Percentiles rank a stretch among this genome's conserved stretches.
Conservation (phyloP, 2,329 filamentous ascomycete genomes). For the Phymatotrichopsis omnivora region DNA sequence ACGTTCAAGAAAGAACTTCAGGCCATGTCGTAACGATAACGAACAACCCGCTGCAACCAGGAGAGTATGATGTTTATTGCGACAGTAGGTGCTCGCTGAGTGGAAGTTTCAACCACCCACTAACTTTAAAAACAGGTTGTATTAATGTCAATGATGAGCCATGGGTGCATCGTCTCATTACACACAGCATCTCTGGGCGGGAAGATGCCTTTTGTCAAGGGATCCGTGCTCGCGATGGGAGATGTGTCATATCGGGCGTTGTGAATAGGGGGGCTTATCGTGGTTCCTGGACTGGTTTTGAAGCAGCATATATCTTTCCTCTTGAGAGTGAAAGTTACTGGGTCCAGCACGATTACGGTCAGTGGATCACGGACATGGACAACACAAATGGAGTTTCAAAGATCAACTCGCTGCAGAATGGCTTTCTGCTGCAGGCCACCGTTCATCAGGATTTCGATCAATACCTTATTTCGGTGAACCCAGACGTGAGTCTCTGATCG, state of each 20-base stretch:
- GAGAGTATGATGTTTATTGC: constrained; percentile 11
- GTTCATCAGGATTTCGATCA: constrained; percentile 14
- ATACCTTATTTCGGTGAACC: constrained; percentile 20
- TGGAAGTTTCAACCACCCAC: neutral
- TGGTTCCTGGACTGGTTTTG: too few species aligned
- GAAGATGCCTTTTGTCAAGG: constrained; percentile 10
- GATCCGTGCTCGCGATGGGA: constrained; percentile 5
- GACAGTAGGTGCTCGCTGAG: constrained; percentile 8
- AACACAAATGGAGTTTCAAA: constrained; percentile 2
- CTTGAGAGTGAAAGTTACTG: constrained; percentile 27
- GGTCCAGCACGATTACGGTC: constrained; percentile 23
- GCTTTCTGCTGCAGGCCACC: constrained; percentile 3
- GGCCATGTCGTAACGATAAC: constrained; percentile 15
- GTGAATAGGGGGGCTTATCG: neutral
- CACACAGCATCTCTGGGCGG: constrained; percentile 1
- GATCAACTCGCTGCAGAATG: constrained; percentile 26
- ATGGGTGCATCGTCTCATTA: constrained; percentile 11
- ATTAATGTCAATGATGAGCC: constrained; percentile 4
- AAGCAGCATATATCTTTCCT: constrained; percentile 31
- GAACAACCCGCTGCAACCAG: neutral
- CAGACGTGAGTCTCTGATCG: constrained; percentile 13
- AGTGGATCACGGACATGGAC: constrained; percentile 26
- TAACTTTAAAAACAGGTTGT: constrained; percentile 10
- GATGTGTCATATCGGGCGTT: constrained; percentile 13
- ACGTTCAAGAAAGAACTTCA: constrained; percentile 15